Evolutionary conservation across 1,139 yeast species (phyloP).

Genomic region (Taiozyma sp.): DNA sequence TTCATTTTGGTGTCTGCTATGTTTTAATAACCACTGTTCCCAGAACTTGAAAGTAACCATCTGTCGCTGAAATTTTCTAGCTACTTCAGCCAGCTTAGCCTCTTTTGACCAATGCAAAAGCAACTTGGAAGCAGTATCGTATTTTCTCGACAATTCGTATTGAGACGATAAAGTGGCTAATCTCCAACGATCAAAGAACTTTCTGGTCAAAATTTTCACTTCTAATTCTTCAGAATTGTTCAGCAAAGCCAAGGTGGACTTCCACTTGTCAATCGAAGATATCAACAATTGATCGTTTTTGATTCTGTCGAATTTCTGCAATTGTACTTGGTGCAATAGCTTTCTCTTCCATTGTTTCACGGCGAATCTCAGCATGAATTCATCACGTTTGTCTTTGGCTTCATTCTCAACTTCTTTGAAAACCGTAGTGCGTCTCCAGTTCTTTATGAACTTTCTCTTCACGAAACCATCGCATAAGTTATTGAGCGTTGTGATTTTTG

Average conservation of each 20-base stretch:
- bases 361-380: constrained; percentile 14
- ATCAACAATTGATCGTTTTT: constrained; percentile 4
- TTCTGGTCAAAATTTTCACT: not conserved
- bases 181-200: constrained; percentile 14
- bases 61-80: not conserved
- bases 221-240: constrained; percentile 9
- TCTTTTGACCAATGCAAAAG: constrained; percentile 5
- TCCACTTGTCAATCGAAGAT: constrained; percentile 14
- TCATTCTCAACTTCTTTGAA: constrained; percentile 15
- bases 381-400: constrained; percentile 12
- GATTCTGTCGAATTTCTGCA: constrained; percentile 8
- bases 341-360: constrained; percentile 23
- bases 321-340: constrained; percentile 16
- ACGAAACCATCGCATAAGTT: constrained; percentile 6
- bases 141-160: constrained; percentile 3
- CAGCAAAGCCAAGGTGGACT: constrained; percentile 5
- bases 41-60: constrained; percentile 1
- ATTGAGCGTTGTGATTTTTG: constrained; percentile 6
- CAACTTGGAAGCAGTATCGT: not conserved
- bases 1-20: constrained; percentile 5
- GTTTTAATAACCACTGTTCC: constrained; percentile 9
- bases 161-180: constrained; percentile 1
- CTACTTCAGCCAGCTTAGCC: not conserved
- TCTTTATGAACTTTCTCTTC: constrained; percentile 10
- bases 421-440: constrained; percentile 11